Evolutionary conservation across 2,329 filamentous ascomycete species (phyloP).

Genomic region (Tolypocladium nubicola): DNA sequence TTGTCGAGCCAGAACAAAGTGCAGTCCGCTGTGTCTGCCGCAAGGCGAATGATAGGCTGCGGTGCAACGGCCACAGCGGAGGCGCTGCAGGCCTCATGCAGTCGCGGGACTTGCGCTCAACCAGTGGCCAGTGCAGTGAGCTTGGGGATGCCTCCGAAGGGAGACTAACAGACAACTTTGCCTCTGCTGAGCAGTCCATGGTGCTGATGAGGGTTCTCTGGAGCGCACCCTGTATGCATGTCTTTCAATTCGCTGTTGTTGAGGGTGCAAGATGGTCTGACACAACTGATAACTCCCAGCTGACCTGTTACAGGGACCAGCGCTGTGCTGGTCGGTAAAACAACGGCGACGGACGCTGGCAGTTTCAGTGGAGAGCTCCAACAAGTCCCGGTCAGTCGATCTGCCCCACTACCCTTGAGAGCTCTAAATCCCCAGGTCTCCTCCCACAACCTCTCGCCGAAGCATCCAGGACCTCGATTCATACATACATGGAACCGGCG

Average conservation of each 20-base stretch:
- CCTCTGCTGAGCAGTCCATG: not conserved
- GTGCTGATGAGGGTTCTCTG: no score
- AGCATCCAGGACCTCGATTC: not conserved
- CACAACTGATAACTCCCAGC: not conserved
- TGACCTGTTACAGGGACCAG: no score
- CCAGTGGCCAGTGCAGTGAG: not conserved
- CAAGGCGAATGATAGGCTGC: not conserved
- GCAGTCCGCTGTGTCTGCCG: not conserved
- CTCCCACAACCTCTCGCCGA: not conserved
- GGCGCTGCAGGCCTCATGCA: not conserved
- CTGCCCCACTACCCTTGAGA: not conserved
- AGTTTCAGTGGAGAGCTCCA: not conserved
- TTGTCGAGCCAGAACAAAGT: no score
- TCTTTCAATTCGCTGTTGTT: not conserved
- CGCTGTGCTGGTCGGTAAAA: not conserved
- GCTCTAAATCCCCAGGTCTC: not conserved
- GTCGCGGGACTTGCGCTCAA: not conserved
- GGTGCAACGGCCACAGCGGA: not conserved
- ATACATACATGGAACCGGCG: not conserved
- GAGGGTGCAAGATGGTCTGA: not conserved
- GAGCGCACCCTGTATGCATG: no score
- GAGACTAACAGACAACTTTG: not conserved
- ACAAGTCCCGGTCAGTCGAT: not conserved
- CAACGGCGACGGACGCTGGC: not conserved
- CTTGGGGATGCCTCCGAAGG: not conserved